Base-by-base conservation (phyloP, 352 stramenopile species). In the Pythium aristosporum region DNA sequence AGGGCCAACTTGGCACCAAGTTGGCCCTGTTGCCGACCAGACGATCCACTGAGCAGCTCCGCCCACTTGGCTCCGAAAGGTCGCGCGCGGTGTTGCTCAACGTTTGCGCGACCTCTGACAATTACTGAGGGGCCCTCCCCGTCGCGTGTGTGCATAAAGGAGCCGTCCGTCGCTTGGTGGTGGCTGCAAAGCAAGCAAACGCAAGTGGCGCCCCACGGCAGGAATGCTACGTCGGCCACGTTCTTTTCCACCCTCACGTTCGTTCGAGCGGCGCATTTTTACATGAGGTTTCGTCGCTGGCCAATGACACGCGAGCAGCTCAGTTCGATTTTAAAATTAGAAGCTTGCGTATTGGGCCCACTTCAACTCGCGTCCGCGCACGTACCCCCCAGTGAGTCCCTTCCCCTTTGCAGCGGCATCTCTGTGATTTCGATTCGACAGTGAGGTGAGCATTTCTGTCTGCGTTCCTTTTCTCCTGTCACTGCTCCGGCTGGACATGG, bases 401-500 rank as follows among this genome's bases (percentile, higher is more conserved):
- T 23, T 50, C 44, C 44, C 44, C 44, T 28, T 23, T 23, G 4
- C 44, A 50, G 21, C 44, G 37, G 10, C 37, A 42, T 42, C 37
- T 16, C 15, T 16, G 37, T 42, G 15, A 42, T 42, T 12, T 30
- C 25, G 25, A 30, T 30, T 30, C 25, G 25, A 30, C 25, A 30
- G 25, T 30, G 25, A 30, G 25, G 25, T 30, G 25, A 30, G 25
- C 25, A 30, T 5, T 30, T 2, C 25, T 30, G 25, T 30, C 25
- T 5, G 25, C 25, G 25, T 5, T 30, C 25, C 25, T 30, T 46
- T n/a, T 28, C 36, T n/a, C 32, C 5, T 43, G 51, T 53, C 28
- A 49, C 52, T 72, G 66, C 39, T 72, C 66, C 3, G 66, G 47
- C 60, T 72, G 67, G 36, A 76, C 69, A 47, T 95, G 85, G 21